A percentile compares a stretch with the other conserved stretches of the same genome.
Evolutionary conservation across 208 protist species (phyloP).

Genomic region (Crithidia expoeki): DNA sequence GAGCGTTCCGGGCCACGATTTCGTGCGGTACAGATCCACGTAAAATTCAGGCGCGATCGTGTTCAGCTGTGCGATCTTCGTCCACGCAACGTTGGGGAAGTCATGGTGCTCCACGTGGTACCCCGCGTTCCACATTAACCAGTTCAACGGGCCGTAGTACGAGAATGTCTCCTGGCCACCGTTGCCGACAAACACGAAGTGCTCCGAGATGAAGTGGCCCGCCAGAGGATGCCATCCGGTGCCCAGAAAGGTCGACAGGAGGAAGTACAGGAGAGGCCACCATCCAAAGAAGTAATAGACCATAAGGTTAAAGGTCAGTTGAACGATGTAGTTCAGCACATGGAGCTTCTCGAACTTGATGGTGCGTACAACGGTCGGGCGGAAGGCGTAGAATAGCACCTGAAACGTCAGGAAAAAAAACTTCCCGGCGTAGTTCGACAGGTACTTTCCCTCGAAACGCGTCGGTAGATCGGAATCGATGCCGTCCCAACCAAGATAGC

Average conservation of each 20-base stretch:
- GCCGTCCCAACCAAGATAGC: conserved; percentile 88
- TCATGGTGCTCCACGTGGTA: conserved; percentile 98
- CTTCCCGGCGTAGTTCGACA: conserved; percentile 75
- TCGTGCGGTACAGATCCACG: conserved; percentile 70
- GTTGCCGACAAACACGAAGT: conserved; percentile 86
- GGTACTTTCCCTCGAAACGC: conserved; percentile 62
- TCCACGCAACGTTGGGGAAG: conserved; percentile 95
- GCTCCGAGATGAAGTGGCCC: conserved; percentile 94
- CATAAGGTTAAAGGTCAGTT: conserved; percentile 44
- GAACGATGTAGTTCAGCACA: conserved; percentile 58
- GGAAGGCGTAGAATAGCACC: conserved; percentile 90
- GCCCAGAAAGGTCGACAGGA: conserved; percentile 79
- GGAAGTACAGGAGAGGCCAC: conserved; percentile 77
- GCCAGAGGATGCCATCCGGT: conserved; percentile 88
- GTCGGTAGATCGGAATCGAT: conserved; percentile 91
- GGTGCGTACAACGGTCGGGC: conserved; percentile 74
- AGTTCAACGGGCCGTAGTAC: conserved; percentile 96
- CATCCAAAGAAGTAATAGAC: conserved; percentile 61
- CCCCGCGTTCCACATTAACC: conserved; percentile 92
- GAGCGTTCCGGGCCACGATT: conserved; percentile 81
- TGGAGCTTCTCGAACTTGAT: conserved; percentile 68
- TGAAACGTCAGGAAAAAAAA: conserved; percentile 88
- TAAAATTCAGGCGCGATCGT: conserved; percentile 95
- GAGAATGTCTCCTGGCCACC: conserved; percentile 95
- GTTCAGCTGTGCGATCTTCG: conserved; percentile 76